Percentiles rank a stretch among this genome's conserved stretches.
phyloP scores from a whole-genome alignment of 2,329 filamentous ascomycete genomes.

The Alternaria dauci region DNA sequence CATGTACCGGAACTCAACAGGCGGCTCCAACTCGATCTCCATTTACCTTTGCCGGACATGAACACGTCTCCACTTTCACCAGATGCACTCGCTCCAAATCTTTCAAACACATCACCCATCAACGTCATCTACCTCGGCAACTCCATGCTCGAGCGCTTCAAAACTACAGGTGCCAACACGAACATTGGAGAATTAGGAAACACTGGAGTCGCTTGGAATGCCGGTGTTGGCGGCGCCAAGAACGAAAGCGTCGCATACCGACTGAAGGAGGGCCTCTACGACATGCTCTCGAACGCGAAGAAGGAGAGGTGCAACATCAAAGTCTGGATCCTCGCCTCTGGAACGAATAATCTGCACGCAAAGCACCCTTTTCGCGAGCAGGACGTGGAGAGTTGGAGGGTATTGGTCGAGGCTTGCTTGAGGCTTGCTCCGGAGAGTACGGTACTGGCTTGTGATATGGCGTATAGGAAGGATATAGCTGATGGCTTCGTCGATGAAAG shows the following conservation, averaged over 20 bases:
- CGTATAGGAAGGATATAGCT: slow-evolving; percentile 7
- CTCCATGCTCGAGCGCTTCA: slow-evolving; percentile 30
- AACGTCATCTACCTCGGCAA: slow-evolving; percentile 24
- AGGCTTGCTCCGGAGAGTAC: slow-evolving; percentile 18
- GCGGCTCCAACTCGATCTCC: not conserved
- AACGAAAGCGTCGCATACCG: slow-evolving; percentile 18
- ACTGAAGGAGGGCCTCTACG: slow-evolving; percentile 10
- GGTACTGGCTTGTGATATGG: slow-evolving; percentile 17
- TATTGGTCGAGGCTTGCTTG: slow-evolving; percentile 16
- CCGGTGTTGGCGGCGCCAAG: slow-evolving; percentile 25
- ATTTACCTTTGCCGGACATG: not conserved
- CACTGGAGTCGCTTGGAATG: slow-evolving; percentile 16
- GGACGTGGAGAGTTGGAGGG: slow-evolving; percentile 12
- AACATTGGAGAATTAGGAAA: slow-evolving; percentile 4
- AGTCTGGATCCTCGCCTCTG: slow-evolving; percentile 21
- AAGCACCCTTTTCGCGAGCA: not conserved
- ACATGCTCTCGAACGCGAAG: not conserved
- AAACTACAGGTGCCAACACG: slow-evolving; percentile 21
- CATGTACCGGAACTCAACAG: not conserved
- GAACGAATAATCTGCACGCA: slow-evolving; percentile 20
- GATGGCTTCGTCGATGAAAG: slow-evolving; percentile 16
- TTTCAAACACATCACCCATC: slow-evolving; percentile 15
- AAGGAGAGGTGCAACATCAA: slow-evolving; percentile 8
- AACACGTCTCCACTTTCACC: not conserved
- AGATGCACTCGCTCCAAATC: slow-evolving; percentile 1